Conservation (phyloP, 2,329 filamentous ascomycete species). For the Lojkania enalia region DNA sequence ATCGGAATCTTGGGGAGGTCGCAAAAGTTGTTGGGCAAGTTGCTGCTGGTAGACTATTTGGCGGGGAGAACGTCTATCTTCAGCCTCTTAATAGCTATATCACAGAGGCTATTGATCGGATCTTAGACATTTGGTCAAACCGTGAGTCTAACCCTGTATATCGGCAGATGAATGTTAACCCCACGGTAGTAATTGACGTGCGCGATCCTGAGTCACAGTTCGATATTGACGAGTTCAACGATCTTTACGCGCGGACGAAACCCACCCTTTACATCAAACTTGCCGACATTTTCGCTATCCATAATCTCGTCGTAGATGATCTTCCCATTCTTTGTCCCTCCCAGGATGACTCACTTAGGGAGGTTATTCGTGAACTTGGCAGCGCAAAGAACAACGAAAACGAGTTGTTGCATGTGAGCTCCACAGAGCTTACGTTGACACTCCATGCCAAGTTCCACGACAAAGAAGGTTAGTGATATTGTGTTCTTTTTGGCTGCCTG, state of each 20-base stretch:
- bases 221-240: constrained; percentile 98
- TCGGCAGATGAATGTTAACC: constrained; percentile 36
- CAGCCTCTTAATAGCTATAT: constrained; percentile 94
- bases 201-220: constrained; percentile 88
- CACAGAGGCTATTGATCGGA: constrained; percentile 77
- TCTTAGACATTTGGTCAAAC: constrained; percentile 73
- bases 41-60: constrained; percentile 84
- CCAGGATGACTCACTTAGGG: constrained; percentile 84
- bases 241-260: constrained; percentile 93
- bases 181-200: constrained; percentile 70
- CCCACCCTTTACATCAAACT: constrained; percentile 99
- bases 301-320: constrained; percentile 81
- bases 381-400: constrained; percentile 96
- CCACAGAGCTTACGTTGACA: constrained; percentile 88
- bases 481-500: neutral
- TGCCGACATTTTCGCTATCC: constrained; percentile 94
- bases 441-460: constrained; percentile 88
- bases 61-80: constrained; percentile 91
- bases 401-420: constrained; percentile 84
- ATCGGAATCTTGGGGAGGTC: constrained; percentile 87
- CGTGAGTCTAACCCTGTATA: constrained; percentile 46
- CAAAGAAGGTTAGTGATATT: constrained; percentile 62
- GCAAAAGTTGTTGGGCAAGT: constrained; percentile 90
- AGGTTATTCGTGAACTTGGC: constrained; percentile 90
- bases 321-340: constrained; percentile 75